Evolutionary conservation across 768 basidiomycete species (phyloP), one percentile per base, ranked within the genome.

Genomic region (Myochromella boudieri): DNA sequence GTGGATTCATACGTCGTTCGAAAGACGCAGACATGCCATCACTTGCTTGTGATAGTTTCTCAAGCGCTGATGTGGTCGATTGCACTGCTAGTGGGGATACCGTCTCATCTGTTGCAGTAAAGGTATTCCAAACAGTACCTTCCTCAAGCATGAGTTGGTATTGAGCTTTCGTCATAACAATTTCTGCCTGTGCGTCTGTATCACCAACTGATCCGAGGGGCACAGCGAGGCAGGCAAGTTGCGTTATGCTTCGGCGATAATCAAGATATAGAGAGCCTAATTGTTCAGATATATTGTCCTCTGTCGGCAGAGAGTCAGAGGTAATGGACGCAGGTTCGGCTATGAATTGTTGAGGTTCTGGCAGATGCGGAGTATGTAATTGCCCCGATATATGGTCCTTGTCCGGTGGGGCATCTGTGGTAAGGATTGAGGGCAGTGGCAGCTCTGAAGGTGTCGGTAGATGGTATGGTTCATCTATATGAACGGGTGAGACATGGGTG

Each of bases 121-220:
- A 61, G 14, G 66, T 46, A 4, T 72, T 57, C 88, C 87, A 87
- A 37, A 90, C 57, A 26, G 63, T 62, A 24, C 77, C 78, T 61
- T 91, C 88, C 33, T 84, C 79, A 3, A 76, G 46, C 2, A 74
- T 75, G 32, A 90, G 71, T 48, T 80, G 73, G 27, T 75, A 64
- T 53, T 90, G 87, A 1, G 69, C 68, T 58, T 81, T 86, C 33
- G 84, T 82, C 74, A 84, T 75, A 15, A 69, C 69, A 46, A 75
- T 69, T 37, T 76, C 77, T 26, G 64, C 60, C 14, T 60, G 66
- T 1, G 64, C 65, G 9, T 74, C 65, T 33, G 61, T 49, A 28
- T 67, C 66, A 25, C 45, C 29, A 17, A 53, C 28, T 47, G 42
- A 17, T 46, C 44, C 29, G 12, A 60, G 49, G 2, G 61, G 51